Evolutionary conservation across 139 green algal species (phyloP).

Genomic region (Chlorella sp.): DNA sequence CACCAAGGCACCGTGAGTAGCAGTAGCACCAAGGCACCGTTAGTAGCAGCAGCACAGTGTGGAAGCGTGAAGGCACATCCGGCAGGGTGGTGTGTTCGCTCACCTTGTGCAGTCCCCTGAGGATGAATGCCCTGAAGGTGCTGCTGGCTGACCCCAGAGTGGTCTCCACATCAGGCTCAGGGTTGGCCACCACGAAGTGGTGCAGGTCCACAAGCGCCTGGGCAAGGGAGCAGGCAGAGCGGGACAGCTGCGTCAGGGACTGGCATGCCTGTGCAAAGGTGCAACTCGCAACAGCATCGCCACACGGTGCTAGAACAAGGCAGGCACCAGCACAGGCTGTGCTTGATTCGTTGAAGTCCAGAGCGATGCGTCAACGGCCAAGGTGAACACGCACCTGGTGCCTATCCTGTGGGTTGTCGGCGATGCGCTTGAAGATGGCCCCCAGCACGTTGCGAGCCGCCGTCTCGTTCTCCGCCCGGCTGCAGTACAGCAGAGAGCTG

Average conservation of each 20-base stretch:
- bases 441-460: conserved; percentile 45
- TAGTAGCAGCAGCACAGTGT: no score
- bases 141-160: conserved; percentile 34
- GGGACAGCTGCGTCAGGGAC: background rate
- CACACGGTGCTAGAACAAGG: background rate
- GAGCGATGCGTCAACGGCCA: background rate
- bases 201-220: conserved; percentile 60
- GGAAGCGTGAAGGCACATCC: no score
- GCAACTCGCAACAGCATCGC: background rate
- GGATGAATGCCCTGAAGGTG: conserved; percentile 49
- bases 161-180: conserved; percentile 32
- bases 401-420: conserved; percentile 49
- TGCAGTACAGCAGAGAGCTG: background rate
- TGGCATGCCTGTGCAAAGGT: background rate
- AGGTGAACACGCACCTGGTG: conserved; percentile 18
- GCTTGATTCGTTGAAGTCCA: background rate
- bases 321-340: background rate
- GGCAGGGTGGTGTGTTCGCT: background rate
- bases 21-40: no score
- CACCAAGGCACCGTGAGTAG: no score
- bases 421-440: conserved; percentile 71
- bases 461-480: conserved; percentile 6
- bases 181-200: conserved; percentile 45
- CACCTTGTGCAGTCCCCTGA: conserved; percentile 36
- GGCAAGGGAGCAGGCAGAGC: no score